Evolutionary conservation across 129 eudicot species (phyloP).

Genomic region (Deinandra increscens): DNA sequence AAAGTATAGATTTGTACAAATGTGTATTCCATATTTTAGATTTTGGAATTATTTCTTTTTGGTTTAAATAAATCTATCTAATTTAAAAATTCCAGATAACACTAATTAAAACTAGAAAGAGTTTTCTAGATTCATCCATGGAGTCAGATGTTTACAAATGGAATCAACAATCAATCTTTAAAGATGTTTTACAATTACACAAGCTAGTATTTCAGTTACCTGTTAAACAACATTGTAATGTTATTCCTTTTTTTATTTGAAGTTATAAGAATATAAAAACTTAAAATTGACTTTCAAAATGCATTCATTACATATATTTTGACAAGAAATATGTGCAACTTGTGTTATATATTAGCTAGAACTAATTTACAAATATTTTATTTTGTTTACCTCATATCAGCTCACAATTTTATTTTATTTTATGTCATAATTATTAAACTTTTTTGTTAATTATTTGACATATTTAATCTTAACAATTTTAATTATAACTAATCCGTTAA

Average conservation of each 20-base stretch:
- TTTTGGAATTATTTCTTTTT: no score
- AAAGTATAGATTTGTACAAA: no score
- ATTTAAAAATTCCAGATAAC: no score
- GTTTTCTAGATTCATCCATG: background rate
- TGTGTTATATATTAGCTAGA: background rate
- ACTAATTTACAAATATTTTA: background rate
- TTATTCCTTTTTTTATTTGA: no score
- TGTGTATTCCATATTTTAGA: no score
- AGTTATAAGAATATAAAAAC: background rate
- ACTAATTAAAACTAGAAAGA: no score
- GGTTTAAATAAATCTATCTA: no score
- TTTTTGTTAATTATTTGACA: no score
- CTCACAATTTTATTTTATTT: background rate
- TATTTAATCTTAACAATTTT: no score
- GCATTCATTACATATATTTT: background rate
- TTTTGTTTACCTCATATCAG: background rate
- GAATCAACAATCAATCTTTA: background rate
- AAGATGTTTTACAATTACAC: background rate
- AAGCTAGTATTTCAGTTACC: no score
- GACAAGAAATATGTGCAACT: slow-evolving; percentile 8
- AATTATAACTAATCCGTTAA: no score
- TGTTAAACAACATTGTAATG: no score
- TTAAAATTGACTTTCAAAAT: background rate
- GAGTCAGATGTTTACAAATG: background rate
- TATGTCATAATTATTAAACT: background rate